Conservation (phyloP, 352 stramenopile species). For the Aphanomyces astaci region DNA sequence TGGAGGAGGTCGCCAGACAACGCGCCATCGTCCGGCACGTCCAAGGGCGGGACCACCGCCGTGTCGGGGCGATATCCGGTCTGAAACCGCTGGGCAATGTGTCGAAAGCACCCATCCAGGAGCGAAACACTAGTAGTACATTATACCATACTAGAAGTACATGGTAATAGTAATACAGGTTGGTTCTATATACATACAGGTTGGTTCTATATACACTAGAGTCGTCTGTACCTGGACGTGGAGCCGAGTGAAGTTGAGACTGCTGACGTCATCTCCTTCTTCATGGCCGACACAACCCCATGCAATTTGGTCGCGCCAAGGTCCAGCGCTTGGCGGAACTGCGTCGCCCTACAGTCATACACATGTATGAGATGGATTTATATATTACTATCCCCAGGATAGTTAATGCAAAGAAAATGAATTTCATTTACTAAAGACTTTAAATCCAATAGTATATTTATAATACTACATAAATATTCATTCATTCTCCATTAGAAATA, state of each 20-base stretch:
- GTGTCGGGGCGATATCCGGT: constrained; percentile 34
- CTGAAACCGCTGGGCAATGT: constrained; percentile 29
- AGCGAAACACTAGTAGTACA: constrained; percentile 31
- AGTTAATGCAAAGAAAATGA: too few species aligned
- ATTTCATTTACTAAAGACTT: too few species aligned
- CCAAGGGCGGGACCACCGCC: constrained; percentile 1
- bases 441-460: too few species aligned
- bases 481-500: too few species aligned
- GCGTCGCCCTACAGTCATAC: constrained; percentile 12
- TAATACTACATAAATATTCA: too few species aligned
- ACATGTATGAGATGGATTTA: too few species aligned
- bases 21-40: neutral
- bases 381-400: too few species aligned
- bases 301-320: constrained; percentile 23
- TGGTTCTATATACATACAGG: too few species aligned
- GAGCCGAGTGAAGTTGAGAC: constrained; percentile 24
- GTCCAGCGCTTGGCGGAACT: constrained; percentile 29
- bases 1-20: constrained; percentile 2
- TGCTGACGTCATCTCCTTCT: constrained; percentile 25
- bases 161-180: too few species aligned
- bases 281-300: constrained; percentile 17
- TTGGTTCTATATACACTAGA: too few species aligned
- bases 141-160: too few species aligned
- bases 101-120: constrained; percentile 31
- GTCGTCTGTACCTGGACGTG: constrained; percentile 24